phyloP scores from a whole-genome alignment of 164 flowering plant genomes.

The Brasenia schreberi region DNA sequence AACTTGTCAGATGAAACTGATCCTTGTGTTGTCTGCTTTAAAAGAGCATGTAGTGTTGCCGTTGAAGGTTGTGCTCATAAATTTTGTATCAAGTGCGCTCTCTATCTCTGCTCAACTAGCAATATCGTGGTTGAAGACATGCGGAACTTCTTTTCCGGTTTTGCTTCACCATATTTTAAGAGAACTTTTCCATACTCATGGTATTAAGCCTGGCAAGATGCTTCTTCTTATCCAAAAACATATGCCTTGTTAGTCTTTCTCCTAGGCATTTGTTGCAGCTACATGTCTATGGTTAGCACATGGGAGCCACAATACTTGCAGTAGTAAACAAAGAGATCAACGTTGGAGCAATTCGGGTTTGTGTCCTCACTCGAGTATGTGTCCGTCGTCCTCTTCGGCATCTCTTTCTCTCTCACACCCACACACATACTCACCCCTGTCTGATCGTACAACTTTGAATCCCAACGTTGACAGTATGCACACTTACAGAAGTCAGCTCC shows the following conservation, averaged over 20 bases:
- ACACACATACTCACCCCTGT: no score
- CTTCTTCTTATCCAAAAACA: conserved; percentile 77
- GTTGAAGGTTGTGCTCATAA: no score
- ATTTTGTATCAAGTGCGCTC: no score
- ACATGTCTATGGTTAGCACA: conserved; percentile 90
- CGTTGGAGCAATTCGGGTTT: conserved; percentile 72
- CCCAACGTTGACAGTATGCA: no score
- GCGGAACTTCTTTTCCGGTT: no score
- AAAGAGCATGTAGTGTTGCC: no score
- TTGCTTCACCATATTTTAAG: conserved; percentile 52
- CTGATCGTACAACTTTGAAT: no score
- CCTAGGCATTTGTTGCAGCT: conserved; percentile 91
- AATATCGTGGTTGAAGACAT: no score
- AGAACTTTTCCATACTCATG: conserved; percentile 72
- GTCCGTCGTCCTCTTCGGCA: conserved; percentile 99
- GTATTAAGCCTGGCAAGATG: conserved; percentile 80
- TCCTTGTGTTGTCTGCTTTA: no score
- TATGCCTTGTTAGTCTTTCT: conserved; percentile 85
- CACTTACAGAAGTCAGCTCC: no score
- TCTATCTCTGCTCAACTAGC: no score
- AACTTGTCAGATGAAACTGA: no score
- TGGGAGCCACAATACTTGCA: conserved; percentile 93
- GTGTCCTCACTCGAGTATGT: conserved; percentile 99
- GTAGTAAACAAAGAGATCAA: conserved; percentile 95
- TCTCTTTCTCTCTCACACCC: conserved; percentile 17